phyloP scores from a whole-genome alignment of 257 asterid species.

The Parsonsia alboflavescens region DNA sequence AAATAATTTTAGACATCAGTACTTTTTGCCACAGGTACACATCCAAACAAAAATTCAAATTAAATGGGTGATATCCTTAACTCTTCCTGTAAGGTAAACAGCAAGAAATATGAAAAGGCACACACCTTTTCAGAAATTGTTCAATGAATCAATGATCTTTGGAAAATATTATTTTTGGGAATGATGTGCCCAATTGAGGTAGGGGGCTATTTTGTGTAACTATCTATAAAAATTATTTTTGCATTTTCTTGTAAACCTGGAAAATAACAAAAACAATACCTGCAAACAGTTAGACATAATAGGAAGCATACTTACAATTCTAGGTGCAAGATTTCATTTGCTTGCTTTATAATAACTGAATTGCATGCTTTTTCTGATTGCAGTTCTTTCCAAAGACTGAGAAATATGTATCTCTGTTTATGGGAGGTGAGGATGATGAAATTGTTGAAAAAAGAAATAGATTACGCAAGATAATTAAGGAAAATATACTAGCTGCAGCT shows the following conservation, averaged over 20 bases:
- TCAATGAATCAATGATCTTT: not conserved
- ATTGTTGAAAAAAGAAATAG: slow-evolving; percentile 60
- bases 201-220: not conserved
- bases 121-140: not conserved
- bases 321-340: not conserved
- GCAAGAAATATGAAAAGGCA: no score
- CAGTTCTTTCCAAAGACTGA: slow-evolving; percentile 98
- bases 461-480: slow-evolving; percentile 72
- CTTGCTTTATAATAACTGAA: not conserved
- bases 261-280: not conserved
- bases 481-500: slow-evolving; percentile 75
- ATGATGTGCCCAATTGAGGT: not conserved
- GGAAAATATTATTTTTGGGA: not conserved
- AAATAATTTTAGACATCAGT: not conserved
- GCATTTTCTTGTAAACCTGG: not conserved
- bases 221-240: not conserved
- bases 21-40: not conserved
- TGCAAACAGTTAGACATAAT: not conserved
- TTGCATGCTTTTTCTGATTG: slow-evolving; percentile 15
- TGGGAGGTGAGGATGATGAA: slow-evolving; percentile 77
- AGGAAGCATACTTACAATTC: not conserved
- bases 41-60: not conserved
- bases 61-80: not conserved
- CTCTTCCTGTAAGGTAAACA: not conserved
- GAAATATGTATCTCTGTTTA: slow-evolving; percentile 72